phyloP scores from a whole-genome alignment of 1,284 basidiomycete genomes.

The Cystobasidium slooffiae region DNA sequence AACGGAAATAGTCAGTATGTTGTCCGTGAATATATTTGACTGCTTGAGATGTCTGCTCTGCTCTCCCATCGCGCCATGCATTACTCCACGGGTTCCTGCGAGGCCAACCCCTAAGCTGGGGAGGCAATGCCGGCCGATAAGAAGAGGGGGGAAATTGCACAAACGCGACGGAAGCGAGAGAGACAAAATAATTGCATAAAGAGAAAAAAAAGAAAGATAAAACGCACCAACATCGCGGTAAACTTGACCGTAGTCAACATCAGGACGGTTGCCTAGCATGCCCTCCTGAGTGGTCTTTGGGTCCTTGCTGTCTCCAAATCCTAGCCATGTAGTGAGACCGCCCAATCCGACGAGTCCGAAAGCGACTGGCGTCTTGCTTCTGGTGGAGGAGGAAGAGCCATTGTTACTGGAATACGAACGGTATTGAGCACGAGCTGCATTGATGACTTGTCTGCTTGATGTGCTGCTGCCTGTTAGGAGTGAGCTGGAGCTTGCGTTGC shows the following conservation, averaged over 20 bases:
- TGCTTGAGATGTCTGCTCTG: neutral
- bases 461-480: conserved; percentile 9
- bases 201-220: neutral
- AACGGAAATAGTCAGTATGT: neutral
- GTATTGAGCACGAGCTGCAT: conserved; percentile 13
- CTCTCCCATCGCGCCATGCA: neutral
- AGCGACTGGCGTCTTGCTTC: conserved; percentile 40
- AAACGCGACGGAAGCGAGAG: neutral
- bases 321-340: conserved; percentile 45
- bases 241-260: conserved; percentile 60
- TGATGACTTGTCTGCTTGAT: neutral
- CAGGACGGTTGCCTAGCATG: conserved; percentile 45
- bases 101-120: conserved; percentile 6
- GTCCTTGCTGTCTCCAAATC: conserved; percentile 35
- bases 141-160: neutral
- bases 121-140: conserved; percentile 4
- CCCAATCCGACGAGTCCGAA: conserved; percentile 48
- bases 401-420: conserved; percentile 25
- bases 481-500: conserved; percentile 10
- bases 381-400: conserved; percentile 27
- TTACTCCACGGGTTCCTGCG: neutral
- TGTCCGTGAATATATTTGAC: neutral
- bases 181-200: conserved; percentile 6
- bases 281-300: conserved; percentile 47
- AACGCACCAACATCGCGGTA: conserved; percentile 73